phyloP scores from a whole-genome alignment of 768 basidiomycete species.

The Boletus rufocinnamomeus region DNA sequence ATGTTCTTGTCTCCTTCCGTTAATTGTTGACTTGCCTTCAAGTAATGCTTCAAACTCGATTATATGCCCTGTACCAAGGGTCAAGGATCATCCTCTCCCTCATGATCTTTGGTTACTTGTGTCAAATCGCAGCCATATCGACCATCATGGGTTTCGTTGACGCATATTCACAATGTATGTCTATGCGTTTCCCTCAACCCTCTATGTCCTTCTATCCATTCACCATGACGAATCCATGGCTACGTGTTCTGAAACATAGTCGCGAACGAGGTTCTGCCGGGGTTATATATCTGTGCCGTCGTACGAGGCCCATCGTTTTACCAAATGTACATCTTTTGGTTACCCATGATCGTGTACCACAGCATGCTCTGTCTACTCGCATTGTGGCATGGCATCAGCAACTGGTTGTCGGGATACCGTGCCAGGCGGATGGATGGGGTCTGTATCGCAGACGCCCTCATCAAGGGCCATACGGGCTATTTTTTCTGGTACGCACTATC shows the following conservation, averaged over 20 bases:
- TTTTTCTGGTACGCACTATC: neutral
- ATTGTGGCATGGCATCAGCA: neutral
- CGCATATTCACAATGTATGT: neutral
- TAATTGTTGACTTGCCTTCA: no score
- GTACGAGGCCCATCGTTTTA: neutral
- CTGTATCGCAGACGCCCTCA: neutral
- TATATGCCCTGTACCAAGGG: constrained; percentile 16
- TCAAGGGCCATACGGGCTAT: neutral
- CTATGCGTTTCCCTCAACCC: neutral
- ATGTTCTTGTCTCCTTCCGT: no score
- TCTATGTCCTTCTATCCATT: neutral
- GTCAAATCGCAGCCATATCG: neutral
- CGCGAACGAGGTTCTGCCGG: neutral
- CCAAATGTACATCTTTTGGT: neutral
- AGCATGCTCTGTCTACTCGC: neutral
- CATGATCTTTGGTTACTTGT: constrained; percentile 7
- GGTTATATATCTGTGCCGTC: neutral
- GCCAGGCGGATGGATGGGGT: neutral
- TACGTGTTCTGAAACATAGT: neutral
- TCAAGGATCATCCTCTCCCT: constrained; percentile 11
- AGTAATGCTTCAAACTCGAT: constrained; percentile 18
- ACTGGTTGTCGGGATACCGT: neutral
- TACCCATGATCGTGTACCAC: neutral
- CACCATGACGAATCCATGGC: neutral
- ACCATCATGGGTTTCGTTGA: neutral